These are phyloP conservation scores for Scheffersomyces lignosus DNA, from an alignment of 805 yeast genomes.

Conservation along the genomic window DNA sequence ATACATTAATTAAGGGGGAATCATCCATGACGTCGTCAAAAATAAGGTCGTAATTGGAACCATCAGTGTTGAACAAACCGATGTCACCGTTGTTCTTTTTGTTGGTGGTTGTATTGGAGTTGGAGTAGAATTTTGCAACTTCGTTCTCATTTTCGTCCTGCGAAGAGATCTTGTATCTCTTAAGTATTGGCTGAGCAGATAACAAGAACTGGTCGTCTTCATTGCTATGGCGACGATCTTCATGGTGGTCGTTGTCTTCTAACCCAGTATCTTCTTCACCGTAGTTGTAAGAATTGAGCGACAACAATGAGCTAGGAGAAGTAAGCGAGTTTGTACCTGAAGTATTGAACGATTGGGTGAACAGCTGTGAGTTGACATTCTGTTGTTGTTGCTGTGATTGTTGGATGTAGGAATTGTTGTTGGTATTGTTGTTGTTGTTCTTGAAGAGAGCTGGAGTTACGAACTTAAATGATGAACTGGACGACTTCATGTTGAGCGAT, in stretches of 20 bases:
- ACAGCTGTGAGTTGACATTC: not conserved
- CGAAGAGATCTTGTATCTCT: constrained; percentile 13
- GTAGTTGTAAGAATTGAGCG: constrained; percentile 29
- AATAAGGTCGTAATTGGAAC: constrained; percentile 19
- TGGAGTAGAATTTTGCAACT: not conserved
- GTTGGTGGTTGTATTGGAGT: not conserved
- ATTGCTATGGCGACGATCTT: constrained; percentile 1
- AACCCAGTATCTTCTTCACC: constrained; percentile 14
- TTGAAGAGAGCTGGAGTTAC: constrained; percentile 13
- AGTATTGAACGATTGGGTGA: constrained; percentile 10
- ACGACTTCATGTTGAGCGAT: not conserved
- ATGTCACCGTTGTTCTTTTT: not conserved
- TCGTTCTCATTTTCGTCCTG: not conserved
- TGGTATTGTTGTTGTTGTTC: constrained; percentile 3
- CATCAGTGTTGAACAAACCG: constrained; percentile 1
- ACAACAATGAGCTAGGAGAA: constrained; percentile 36
- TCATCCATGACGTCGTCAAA: constrained; percentile 31
- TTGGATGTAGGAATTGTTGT: not conserved
- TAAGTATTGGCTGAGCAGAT: constrained; percentile 4
- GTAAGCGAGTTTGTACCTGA: constrained; percentile 19
- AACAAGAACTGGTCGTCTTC: not conserved
- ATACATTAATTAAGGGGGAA: constrained; percentile 13
- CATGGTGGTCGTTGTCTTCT: constrained; percentile 6
- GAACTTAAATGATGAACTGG: constrained; percentile 9
- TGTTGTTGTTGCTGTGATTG: constrained; percentile 8